These are phyloP conservation scores for Cyberlindnera saturnus DNA, from an alignment of 805 yeast species.

Conservation along the genomic window DNA sequence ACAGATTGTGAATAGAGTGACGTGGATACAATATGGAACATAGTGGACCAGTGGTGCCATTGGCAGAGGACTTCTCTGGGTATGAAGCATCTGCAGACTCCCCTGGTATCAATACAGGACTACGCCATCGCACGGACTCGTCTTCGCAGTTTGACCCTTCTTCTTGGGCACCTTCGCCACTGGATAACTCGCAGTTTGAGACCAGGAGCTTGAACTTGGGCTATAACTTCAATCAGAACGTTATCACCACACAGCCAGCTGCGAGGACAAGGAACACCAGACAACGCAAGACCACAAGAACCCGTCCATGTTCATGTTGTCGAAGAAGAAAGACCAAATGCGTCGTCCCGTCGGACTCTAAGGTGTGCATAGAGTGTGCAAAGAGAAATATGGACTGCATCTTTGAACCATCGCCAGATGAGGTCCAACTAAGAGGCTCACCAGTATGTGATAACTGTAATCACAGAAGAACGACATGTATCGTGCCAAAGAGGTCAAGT, in stretches of 20 bases:
- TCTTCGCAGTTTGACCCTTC: neutral
- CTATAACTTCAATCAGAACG: conserved; percentile 10
- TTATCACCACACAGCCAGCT: conserved; percentile 9
- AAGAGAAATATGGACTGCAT: conserved; percentile 11
- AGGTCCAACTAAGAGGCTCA: neutral
- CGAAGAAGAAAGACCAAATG: conserved; percentile 29
- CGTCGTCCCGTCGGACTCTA: conserved; percentile 4
- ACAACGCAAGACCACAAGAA: conserved; percentile 18
- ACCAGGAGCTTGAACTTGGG: conserved; percentile 5
- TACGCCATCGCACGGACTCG: conserved; percentile 1
- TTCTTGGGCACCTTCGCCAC: conserved; percentile 5
- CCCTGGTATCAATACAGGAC: conserved; percentile 2
- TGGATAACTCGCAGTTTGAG: conserved; percentile 4
- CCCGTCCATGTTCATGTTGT: conserved; percentile 33
- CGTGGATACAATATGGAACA: too few relatives aligned
- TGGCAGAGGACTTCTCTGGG: conserved; percentile 7
- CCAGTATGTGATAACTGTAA: conserved; percentile 19
- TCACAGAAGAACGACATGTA: conserved; percentile 21
- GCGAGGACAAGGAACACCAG: neutral
- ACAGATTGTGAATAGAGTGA: too few relatives aligned
- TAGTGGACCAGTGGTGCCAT: neutral
- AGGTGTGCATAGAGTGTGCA: conserved; percentile 15
- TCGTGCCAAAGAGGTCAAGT: conserved; percentile 10
- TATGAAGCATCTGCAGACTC: conserved; percentile 4
- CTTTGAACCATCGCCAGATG: conserved; percentile 6